These are phyloP conservation scores for Hanseniaspora pseudoguilliermondii DNA, from an alignment of 805 yeast species.

Conservation along the genomic window DNA sequence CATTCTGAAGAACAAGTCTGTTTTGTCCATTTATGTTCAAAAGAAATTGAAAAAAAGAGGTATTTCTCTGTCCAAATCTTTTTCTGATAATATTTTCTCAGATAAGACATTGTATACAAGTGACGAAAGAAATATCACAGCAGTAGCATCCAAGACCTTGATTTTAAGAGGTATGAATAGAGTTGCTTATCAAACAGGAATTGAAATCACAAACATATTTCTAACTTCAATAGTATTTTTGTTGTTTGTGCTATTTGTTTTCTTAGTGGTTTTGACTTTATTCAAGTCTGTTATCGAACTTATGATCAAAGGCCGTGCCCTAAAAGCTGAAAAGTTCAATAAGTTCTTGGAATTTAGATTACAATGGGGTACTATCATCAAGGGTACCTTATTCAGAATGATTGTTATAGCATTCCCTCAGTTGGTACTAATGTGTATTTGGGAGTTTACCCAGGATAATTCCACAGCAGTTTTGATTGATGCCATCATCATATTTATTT, in stretches of 20 bases:
- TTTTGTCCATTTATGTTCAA: slow-evolving; percentile 76
- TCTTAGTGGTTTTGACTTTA: slow-evolving; percentile 40
- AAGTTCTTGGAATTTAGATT: slow-evolving; percentile 65
- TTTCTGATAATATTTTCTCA: slow-evolving; percentile 39
- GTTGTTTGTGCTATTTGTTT: slow-evolving; percentile 57
- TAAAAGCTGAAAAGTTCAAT: slow-evolving; percentile 38
- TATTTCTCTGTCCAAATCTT: slow-evolving; percentile 25
- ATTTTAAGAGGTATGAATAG: slow-evolving; percentile 85
- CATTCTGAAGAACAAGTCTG: slow-evolving; percentile 47
- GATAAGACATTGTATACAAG: slow-evolving; percentile 49
- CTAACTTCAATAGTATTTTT: slow-evolving; percentile 78
- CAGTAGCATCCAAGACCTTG: slow-evolving; percentile 54
- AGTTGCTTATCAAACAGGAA: slow-evolving; percentile 70
- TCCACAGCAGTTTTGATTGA: slow-evolving; percentile 72
- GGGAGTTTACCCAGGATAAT: slow-evolving; percentile 79
- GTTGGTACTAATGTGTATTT: slow-evolving; percentile 61
- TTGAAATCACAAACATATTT: slow-evolving; percentile 77
- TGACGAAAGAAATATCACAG: slow-evolving; percentile 48
- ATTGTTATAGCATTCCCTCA: slow-evolving; percentile 81
- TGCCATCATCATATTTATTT: slow-evolving; percentile 56
- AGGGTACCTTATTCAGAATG: slow-evolving; percentile 79
- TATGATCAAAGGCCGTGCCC: slow-evolving; percentile 41
- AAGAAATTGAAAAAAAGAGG: slow-evolving; percentile 26
- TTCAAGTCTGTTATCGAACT: slow-evolving; percentile 63
- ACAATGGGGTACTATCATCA: slow-evolving; percentile 73